Conservation (phyloP, 148 eudicot genomes). For the Vaccinium darrowii region DNA sequence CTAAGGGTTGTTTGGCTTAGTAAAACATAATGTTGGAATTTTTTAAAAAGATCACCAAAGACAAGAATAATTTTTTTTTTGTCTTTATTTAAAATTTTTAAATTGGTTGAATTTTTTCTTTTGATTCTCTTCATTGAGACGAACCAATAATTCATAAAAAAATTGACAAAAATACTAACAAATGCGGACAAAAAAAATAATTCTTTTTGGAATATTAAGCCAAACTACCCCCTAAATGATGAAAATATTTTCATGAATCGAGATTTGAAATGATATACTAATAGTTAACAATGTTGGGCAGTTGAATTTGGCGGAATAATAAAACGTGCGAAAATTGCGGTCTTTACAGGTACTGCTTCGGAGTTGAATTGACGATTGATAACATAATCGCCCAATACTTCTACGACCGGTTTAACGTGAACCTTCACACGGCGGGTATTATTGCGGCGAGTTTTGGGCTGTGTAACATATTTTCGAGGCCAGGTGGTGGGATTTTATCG, state of each 20-base stretch:
- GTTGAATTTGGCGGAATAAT: background rate
- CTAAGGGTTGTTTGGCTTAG: too few relatives aligned
- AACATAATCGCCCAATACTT: slow-evolving; percentile 83
- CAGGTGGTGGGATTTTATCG: slow-evolving; percentile 68
- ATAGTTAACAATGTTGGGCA: background rate
- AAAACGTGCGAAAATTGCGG: background rate
- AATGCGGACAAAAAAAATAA: too few relatives aligned
- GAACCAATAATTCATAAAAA: too few relatives aligned
- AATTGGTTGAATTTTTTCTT: too few relatives aligned
- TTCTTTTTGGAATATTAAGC: background rate
- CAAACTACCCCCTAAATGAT: background rate
- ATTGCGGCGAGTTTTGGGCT: slow-evolving; percentile 81
- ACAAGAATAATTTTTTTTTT: too few relatives aligned
- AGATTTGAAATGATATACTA: background rate
- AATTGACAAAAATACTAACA: too few relatives aligned
- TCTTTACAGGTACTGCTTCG: slow-evolving; percentile 73
- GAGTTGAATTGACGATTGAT: slow-evolving; percentile 76
- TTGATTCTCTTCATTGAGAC: too few relatives aligned
- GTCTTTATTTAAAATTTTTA: too few relatives aligned
- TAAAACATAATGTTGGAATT: too few relatives aligned
- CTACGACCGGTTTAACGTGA: slow-evolving; percentile 58
- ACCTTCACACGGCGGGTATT: slow-evolving; percentile 61
- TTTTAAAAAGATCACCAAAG: too few relatives aligned
- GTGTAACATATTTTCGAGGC: slow-evolving; percentile 67
- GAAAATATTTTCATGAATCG: background rate